Conservation (phyloP, 2,329 filamentous ascomycete species). For the Talaromyces sp. region DNA sequence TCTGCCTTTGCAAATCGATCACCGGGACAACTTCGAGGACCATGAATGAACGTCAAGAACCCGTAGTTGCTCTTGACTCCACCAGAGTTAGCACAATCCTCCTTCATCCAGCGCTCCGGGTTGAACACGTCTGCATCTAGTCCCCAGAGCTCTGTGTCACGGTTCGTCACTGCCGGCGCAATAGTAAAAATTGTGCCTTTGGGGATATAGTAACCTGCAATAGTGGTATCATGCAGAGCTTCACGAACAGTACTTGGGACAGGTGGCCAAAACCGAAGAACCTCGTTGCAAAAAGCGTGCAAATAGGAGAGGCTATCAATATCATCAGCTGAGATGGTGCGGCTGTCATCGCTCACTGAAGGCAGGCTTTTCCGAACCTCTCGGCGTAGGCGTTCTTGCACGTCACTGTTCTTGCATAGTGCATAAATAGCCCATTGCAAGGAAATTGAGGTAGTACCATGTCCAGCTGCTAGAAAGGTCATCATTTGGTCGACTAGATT, state of each 20-base stretch:
- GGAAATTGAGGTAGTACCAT: conserved; percentile 71
- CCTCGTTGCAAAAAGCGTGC: conserved; percentile 72
- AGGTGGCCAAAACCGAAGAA: conserved; percentile 67
- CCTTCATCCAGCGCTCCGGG: conserved; percentile 68
- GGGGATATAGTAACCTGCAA: conserved; percentile 62
- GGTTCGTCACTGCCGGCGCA: conserved; percentile 63
- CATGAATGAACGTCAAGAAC: conserved; percentile 29
- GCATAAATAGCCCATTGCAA: conserved; percentile 72
- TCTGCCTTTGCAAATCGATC: conserved; percentile 75
- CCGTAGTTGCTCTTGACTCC: conserved; percentile 48
- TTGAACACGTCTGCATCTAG: conserved; percentile 67
- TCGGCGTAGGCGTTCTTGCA: conserved; percentile 62
- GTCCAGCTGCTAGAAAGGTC: conserved; percentile 79
- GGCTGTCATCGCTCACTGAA: conserved; percentile 21
- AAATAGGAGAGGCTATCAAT: conserved; percentile 73
- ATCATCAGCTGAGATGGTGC: conserved; percentile 56
- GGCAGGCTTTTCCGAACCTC: conserved; percentile 60
- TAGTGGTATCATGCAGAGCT: conserved; percentile 59
- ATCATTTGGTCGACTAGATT: conserved; percentile 84
- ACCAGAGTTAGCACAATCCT: conserved; percentile 45
- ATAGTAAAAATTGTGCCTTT: conserved; percentile 66
- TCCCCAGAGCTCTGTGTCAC: conserved; percentile 66
- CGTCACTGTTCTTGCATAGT: conserved; percentile 58
- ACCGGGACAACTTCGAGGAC: conserved; percentile 80
- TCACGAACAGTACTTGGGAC: conserved; percentile 67